Percentiles rank a stretch among this genome's conserved stretches.
Evolutionary conservation across 306 rosid species (phyloP).

Genomic region (Chamaecrista fasciculata): DNA sequence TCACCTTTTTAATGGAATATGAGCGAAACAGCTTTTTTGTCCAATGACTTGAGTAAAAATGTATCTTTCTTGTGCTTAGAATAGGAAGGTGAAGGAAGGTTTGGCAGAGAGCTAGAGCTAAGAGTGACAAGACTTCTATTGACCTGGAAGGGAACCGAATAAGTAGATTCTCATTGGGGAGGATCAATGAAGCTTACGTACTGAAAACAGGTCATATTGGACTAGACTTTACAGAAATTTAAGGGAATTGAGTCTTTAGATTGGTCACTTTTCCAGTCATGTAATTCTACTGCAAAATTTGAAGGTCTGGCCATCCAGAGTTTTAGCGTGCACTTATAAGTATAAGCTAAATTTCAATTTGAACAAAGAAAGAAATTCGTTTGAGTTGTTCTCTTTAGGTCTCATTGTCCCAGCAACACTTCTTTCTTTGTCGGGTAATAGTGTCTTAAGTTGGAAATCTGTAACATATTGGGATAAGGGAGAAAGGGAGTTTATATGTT

Average conservation of each 20-base stretch:
- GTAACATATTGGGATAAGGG: background rate
- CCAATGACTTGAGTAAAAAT: background rate
- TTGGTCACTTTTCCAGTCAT: background rate
- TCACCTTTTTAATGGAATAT: background rate
- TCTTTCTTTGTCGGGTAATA: background rate
- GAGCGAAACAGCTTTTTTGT: background rate
- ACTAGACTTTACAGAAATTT: background rate
- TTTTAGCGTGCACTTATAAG: background rate
- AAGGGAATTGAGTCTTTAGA: constrained; percentile 13
- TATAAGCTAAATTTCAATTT: background rate
- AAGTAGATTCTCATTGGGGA: background rate
- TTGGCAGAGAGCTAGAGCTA: background rate
- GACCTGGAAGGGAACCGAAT: background rate
- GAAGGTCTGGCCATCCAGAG: background rate
- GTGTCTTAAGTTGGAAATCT: background rate
- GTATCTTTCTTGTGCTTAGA: background rate
- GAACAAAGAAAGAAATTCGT: background rate
- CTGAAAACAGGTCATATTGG: background rate
- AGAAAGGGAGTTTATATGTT: background rate
- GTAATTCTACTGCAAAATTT: background rate
- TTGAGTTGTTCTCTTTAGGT: background rate
- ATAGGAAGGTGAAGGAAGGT: background rate
- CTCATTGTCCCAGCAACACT: no score
- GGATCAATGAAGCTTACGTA: background rate
- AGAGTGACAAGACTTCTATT: background rate